Evolutionary conservation across 2,329 filamentous ascomycete species (phyloP), one percentile per base, ranked within the genome.

Genomic region (Diaporthe sp.): DNA sequence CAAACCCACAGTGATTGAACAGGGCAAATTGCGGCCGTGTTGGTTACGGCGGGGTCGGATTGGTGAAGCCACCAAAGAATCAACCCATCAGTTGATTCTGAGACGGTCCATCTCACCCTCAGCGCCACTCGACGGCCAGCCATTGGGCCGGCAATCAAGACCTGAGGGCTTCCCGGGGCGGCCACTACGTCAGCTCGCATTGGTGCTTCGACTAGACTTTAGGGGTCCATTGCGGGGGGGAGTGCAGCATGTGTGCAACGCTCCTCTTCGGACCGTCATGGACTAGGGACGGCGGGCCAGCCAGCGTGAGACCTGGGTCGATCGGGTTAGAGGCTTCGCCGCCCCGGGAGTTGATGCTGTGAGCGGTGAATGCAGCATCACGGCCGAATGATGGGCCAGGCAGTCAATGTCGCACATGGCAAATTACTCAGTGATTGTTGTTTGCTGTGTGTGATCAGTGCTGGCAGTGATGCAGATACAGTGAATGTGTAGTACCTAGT

Each of bases 171-270:
- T 37, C 47, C 47, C 44, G 63, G 30, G 4, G 22, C n/a, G 32
- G n/a, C 44, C 17, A 50, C 61, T 68, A 68, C 63, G 63, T 68
- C 63, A 68, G 63, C 44, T 39, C 44, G 63, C 63, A 68, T 51
- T 53, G 63, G 63, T 44, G 63, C 22, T 50, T n/a, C 27, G 42
- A 8, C 32, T 39, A 51, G 63, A 39, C 13, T 63, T 61, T 51
- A 59, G 58, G 70, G 70, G 70, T 71, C 58, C 70, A 72, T 30
- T 72, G 70, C 70, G 70, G 70, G 70, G 70, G 25, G 25, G 13
- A 50, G 30, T 65, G 42, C 42, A 50, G 27, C 39, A 35, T 37
- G 30, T 51, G 35, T 51, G 61, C 61, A 51, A 51, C 61, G 44
- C 61, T 25, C 44, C 30, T 9, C 37, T 66, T 51, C 12, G 19